Base-by-base conservation (phyloP, 2,329 filamentous ascomycete genomes). In the Colletotrichum sp. region DNA sequence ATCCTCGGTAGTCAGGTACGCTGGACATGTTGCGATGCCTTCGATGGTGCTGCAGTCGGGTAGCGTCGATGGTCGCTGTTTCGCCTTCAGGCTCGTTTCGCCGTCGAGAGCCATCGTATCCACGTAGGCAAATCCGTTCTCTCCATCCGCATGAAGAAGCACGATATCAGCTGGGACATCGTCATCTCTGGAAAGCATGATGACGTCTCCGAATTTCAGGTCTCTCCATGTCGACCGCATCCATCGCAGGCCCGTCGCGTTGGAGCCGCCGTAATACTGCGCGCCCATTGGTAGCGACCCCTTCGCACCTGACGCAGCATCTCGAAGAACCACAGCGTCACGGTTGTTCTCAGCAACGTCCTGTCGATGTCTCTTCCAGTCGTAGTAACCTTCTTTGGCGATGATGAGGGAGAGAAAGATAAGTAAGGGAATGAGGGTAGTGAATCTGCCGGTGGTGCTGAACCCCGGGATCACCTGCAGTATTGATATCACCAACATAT, bases 91-190 rank as follows among this genome's bases (percentile, higher is more conserved):
- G 77, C 95, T 96, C 1, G 94, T 96, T 84, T 96, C 94, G 62
- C 94, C 95, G 79, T 96, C 94, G 13, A 96, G 86, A 5, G 94
- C 95, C 94, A 96, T 96, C 1, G 94, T 96, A 79, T 96, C 94
- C 66, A 96, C 91, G 79, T 95, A 98, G 1, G 96, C 96, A 67
- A 96, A 86, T 10, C 92, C 93, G 77, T 96, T 95, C 72, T 94
- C 92, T 13, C 94, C 95, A 71, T 92, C 90, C 3, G 95, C 94
- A 81, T 96, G 91, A 30, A 98, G 87, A 32, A 98, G 87, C 3
- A 95, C 89, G 67, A 98, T 85, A 82, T 99, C 96, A 39, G 96
- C 96, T 1, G 96, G 96, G 3, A 96, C 89, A 15, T 93, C 89
- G 70, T 98, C 94, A 80, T 98, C 93, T 64, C 96, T 92, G 28